Evolutionary conservation across 805 yeast genomes (phyloP).

Genomic region (Cyberlindnera galapagoensis): DNA sequence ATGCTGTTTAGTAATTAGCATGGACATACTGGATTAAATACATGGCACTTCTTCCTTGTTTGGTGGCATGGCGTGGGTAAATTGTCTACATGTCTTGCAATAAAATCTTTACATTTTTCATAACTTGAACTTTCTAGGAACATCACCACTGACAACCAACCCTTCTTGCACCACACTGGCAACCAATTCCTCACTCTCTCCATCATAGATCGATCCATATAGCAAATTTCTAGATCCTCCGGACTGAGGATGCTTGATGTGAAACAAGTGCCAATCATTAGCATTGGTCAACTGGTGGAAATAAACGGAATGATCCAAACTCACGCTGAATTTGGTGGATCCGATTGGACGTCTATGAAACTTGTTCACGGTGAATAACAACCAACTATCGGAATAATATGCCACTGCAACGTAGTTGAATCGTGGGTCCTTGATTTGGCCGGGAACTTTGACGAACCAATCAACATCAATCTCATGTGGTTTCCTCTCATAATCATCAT

Average conservation of each 20-base stretch:
- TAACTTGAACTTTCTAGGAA: conserved; percentile 7
- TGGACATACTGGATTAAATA: not conserved
- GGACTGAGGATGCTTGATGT: conserved; percentile 42
- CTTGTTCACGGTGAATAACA: conserved; percentile 46
- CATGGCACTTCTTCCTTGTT: not conserved
- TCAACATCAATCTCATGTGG: conserved; percentile 18
- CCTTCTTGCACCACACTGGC: conserved; percentile 68
- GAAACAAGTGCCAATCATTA: conserved; percentile 46
- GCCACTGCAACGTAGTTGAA: conserved; percentile 53
- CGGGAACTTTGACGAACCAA: conserved; percentile 11
- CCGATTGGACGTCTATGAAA: conserved; percentile 40
- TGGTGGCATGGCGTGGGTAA: not conserved
- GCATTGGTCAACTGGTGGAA: conserved; percentile 49
- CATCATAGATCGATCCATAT: conserved; percentile 48
- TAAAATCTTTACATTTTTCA: too few species aligned
- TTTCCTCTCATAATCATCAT: conserved; percentile 9
- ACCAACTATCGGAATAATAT: conserved; percentile 51
- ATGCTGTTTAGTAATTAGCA: not conserved
- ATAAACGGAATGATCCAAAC: conserved; percentile 61
- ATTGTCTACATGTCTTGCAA: too few species aligned
- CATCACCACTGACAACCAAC: conserved; percentile 27
- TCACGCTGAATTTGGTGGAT: conserved; percentile 46
- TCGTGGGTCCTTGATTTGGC: conserved; percentile 21
- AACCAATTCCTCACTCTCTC: conserved; percentile 34
- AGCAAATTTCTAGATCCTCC: conserved; percentile 48